A percentile compares a stretch with the other conserved stretches of the same genome.
Conservation (phyloP, 108 stramenopile species). For the Epithemia pelagica region DNA sequence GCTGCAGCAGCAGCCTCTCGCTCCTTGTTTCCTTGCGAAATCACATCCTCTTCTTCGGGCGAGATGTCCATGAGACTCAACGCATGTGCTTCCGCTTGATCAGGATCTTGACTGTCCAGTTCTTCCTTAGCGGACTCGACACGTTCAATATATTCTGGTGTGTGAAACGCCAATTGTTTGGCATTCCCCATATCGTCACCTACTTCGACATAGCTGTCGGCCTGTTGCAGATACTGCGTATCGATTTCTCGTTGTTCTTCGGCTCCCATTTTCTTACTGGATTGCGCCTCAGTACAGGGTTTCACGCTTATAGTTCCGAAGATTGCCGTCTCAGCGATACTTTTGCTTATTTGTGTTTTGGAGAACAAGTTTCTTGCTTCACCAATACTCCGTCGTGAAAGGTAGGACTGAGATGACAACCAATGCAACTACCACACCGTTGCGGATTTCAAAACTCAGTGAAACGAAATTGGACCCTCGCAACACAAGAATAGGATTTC, state of each 20-base stretch:
- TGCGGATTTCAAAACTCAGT: too few species aligned
- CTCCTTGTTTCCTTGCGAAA: neutral
- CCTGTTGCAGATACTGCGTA: neutral
- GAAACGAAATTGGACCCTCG: too few species aligned
- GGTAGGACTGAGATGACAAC: too few species aligned
- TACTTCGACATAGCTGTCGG: neutral
- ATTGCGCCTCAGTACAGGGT: too few species aligned
- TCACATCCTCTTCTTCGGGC: neutral
- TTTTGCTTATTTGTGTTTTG: too few species aligned
- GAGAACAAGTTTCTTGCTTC: too few species aligned
- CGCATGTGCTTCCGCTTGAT: neutral
- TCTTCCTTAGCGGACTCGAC: neutral
- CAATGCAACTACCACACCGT: too few species aligned
- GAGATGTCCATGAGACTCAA: neutral
- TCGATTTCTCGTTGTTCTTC: neutral
- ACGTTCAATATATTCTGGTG: neutral
- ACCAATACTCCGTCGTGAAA: too few species aligned
- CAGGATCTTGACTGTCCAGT: neutral
- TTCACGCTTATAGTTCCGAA: too few species aligned
- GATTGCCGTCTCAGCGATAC: too few species aligned
- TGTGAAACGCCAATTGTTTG: neutral
- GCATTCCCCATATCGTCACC: neutral
- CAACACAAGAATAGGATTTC: too few species aligned
- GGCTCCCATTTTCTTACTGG: too few species aligned
- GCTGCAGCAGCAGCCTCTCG: neutral